Evolutionary conservation across 495 filamentous ascomycete genomes (phyloP).

Genomic region (Talaromyces nanjingensis): DNA sequence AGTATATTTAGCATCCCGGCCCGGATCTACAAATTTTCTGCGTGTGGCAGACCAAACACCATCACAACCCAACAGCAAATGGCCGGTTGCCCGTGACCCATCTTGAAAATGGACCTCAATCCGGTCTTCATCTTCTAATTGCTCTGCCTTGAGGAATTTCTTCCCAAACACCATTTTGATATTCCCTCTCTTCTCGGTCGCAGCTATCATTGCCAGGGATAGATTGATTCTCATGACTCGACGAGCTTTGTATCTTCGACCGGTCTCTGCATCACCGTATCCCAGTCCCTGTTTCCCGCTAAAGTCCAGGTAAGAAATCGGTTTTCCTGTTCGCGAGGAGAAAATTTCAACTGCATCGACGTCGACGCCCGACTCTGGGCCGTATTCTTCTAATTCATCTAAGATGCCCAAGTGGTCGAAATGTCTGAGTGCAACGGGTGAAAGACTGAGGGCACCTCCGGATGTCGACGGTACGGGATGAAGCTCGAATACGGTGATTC

Average conservation of each 20-base stretch:
- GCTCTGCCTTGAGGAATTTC: constrained; percentile 27
- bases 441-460: constrained; percentile 57
- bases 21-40: constrained; percentile 43
- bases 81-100: constrained; percentile 36
- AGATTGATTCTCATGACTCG: constrained; percentile 43
- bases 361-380: constrained; percentile 35
- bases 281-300: constrained; percentile 29
- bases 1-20: constrained; percentile 44
- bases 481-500: constrained; percentile 51
- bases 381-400: constrained; percentile 33
- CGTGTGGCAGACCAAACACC: constrained; percentile 56
- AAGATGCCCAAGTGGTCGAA: constrained; percentile 50
- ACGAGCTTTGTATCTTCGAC: constrained; percentile 30
- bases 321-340: constrained; percentile 43
- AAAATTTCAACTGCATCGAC: constrained; percentile 48
- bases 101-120: constrained; percentile 46
- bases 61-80: constrained; percentile 55
- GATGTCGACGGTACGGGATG: constrained; percentile 48
- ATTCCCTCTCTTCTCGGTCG: constrained; percentile 31
- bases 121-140: constrained; percentile 24
- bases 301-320: constrained; percentile 38
- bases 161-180: constrained; percentile 35
- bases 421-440: constrained; percentile 52
- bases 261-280: constrained; percentile 20
- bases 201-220: constrained; percentile 37